Conservation (phyloP, 345 rosid species). For the Eucalyptus urophylla region DNA sequence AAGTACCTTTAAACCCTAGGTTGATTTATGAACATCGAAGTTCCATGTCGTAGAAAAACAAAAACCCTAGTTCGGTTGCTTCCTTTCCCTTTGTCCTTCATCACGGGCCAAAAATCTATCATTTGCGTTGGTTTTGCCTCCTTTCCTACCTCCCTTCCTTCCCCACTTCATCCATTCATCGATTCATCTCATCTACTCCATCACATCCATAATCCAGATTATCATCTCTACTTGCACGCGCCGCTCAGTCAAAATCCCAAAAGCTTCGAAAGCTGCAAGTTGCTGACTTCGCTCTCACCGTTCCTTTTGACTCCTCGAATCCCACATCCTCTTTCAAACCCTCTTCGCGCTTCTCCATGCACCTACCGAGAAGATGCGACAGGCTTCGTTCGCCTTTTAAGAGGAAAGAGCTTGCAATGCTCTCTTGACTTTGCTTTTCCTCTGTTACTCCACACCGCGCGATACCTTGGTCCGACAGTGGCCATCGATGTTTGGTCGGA, state of each 20-base stretch:
- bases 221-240: not conserved
- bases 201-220: not conserved
- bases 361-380: too few relatives aligned
- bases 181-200: not conserved
- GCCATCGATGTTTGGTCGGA: too few relatives aligned
- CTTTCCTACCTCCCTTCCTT: too few relatives aligned
- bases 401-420: too few relatives aligned
- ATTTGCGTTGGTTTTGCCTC: too few relatives aligned
- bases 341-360: slow-evolving; percentile 8
- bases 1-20: too few relatives aligned
- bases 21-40: not conserved
- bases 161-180: not conserved
- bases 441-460: too few relatives aligned
- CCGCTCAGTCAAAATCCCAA: not conserved
- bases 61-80: not conserved
- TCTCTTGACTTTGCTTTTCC: too few relatives aligned
- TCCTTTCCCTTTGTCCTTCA: too few relatives aligned
- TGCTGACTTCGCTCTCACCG: slow-evolving; percentile 25
- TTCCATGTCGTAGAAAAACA: not conserved
- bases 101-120: too few relatives aligned
- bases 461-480: too few relatives aligned
- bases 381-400: too few relatives aligned
- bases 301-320: slow-evolving; percentile 6
- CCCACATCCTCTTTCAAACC: not conserved
- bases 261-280: slow-evolving; percentile 22